phyloP scores from a whole-genome alignment of 192 early-diverging fungal genomes.

The Coemansia nantahalensis region DNA sequence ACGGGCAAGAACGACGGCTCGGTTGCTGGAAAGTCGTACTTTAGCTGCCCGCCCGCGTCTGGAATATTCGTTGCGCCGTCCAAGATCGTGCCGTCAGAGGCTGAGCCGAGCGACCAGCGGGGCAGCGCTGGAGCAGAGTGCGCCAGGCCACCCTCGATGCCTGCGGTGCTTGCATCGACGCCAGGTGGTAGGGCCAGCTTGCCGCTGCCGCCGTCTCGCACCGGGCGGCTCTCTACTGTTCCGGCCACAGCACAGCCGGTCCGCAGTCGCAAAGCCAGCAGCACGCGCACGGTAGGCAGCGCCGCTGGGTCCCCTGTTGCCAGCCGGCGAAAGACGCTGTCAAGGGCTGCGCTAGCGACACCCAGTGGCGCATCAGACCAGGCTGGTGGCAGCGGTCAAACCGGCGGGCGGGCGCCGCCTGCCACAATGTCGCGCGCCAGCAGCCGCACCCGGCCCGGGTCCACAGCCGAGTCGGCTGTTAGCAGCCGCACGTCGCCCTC shows the following conservation, averaged over 20 bases:
- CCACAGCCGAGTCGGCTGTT: constrained; percentile 27
- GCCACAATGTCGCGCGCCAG: constrained; percentile 28
- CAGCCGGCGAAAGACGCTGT: constrained; percentile 36
- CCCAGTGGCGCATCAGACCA: not conserved
- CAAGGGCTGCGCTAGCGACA: constrained; percentile 7
- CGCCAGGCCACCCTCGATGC: constrained; percentile 2
- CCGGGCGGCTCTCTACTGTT: not conserved
- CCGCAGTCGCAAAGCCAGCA: constrained; percentile 3
- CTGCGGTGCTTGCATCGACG: constrained; percentile 7
- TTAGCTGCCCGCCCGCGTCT: constrained; percentile 63
- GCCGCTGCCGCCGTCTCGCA: too few relatives aligned
- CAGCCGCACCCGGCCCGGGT: constrained; percentile 32
- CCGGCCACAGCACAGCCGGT: not conserved
- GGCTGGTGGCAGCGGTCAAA: not conserved
- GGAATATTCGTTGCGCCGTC: constrained; percentile 73
- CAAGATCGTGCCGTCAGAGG: constrained; percentile 43
- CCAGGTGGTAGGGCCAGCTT: not conserved
- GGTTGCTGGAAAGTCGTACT: constrained; percentile 68
- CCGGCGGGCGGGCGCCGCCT: constrained; percentile 18
- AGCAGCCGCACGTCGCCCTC: constrained; percentile 46
- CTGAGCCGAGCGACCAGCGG: not conserved
- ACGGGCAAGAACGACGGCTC: constrained; percentile 78
- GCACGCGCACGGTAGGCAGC: constrained; percentile 21
- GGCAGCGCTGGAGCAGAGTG: not conserved
- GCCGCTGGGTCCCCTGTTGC: constrained; percentile 12